These are phyloP conservation scores for Neurospora sp. DNA, from an alignment of 2,329 filamentous ascomycete species.

Conservation along the genomic window DNA sequence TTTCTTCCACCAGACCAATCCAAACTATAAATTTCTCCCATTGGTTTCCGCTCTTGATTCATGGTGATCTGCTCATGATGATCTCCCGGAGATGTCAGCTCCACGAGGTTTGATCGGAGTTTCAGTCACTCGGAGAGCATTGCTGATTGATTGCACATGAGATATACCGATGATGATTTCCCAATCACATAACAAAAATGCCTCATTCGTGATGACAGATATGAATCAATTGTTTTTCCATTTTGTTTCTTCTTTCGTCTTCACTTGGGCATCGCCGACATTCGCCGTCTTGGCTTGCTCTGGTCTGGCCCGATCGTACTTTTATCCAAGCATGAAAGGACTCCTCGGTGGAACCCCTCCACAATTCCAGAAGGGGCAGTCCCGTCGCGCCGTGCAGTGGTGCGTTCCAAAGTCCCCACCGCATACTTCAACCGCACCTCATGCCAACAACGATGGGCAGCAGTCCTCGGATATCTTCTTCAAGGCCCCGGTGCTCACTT, in stretches of 20 bases:
- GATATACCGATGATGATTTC: not conserved
- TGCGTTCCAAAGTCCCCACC: not conserved
- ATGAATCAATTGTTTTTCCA: not conserved
- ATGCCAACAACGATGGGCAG: not conserved
- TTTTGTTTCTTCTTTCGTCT: not conserved
- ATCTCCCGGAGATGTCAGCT: not conserved
- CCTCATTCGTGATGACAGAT: not conserved
- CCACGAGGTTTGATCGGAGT: not conserved
- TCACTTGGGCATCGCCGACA: not conserved
- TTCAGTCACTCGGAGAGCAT: not conserved
- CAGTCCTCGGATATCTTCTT: not conserved
- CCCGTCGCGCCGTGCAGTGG: not conserved
- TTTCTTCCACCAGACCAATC: too few relatives aligned
- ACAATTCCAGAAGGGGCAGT: not conserved
- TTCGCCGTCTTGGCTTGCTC: not conserved
- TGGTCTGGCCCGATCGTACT: not conserved
- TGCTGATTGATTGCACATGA: not conserved
- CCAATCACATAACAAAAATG: not conserved
- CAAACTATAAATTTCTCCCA: too few relatives aligned
- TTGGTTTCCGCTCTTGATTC: too few relatives aligned
- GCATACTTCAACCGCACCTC: not conserved
- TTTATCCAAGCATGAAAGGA: not conserved
- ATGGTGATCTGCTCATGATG: not conserved
- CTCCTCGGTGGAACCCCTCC: not conserved
- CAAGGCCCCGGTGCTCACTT: not conserved